Conservation (phyloP, 2,329 filamentous ascomycete species). For the Clonostachys rhizophaga region DNA sequence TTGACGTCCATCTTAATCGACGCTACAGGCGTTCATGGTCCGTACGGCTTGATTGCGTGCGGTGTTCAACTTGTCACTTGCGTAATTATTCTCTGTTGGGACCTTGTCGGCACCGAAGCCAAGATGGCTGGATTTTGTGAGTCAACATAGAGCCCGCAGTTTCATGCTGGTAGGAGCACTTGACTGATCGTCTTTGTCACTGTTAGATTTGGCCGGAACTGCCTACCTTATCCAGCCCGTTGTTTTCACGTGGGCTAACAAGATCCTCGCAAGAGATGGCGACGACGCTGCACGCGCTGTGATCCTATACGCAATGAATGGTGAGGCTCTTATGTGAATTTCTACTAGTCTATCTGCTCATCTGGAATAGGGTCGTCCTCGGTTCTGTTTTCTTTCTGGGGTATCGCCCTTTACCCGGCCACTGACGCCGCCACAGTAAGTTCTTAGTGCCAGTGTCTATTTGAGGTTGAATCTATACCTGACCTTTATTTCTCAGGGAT, state of each 20-base stretch:
- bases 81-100: constrained; percentile 22
- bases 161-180: constrained; percentile 1
- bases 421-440: constrained; percentile 16
- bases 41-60: constrained; percentile 23
- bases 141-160: not conserved
- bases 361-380: constrained; percentile 14
- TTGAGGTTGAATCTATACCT: no score
- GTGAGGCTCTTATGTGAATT: constrained; percentile 2
- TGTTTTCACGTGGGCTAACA: constrained; percentile 32
- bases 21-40: constrained; percentile 21
- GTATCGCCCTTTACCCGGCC: constrained; percentile 25
- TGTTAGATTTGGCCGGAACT: constrained; percentile 25
- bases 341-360: not conserved
- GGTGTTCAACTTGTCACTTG: constrained; percentile 23
- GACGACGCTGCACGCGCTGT: constrained; percentile 29
- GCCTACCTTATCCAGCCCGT: constrained; percentile 31
- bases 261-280: constrained; percentile 24
- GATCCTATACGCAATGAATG: constrained; percentile 29
- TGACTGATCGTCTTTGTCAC: constrained; percentile 13
- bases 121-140: constrained; percentile 10
- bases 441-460: not conserved
- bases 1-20: constrained; percentile 28
- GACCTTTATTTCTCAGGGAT: constrained; percentile 3
- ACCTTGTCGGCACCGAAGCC: constrained; percentile 15
- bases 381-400: constrained; percentile 32